phyloP scores from a whole-genome alignment of 2,329 filamentous ascomycete species.

The Pestalotiopsis sp. region DNA sequence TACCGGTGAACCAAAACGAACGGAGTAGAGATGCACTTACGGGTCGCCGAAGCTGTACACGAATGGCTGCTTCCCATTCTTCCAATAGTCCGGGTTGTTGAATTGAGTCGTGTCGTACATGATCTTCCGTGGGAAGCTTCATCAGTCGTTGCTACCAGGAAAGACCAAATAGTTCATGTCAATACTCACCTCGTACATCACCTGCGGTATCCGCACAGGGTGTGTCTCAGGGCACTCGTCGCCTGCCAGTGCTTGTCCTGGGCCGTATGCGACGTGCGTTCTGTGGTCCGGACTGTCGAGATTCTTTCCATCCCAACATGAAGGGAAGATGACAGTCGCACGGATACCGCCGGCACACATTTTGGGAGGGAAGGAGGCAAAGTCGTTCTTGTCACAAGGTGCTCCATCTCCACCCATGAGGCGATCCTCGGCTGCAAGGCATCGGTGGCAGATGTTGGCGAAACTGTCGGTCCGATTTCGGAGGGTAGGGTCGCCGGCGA shows the following conservation, averaged over 20 bases:
- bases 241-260: neutral
- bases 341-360: constrained; percentile 30
- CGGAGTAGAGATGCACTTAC: neutral
- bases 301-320: constrained; percentile 22
- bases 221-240: constrained; percentile 44
- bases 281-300: constrained; percentile 21
- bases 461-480: neutral
- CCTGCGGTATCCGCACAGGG: constrained; percentile 52
- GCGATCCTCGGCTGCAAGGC: constrained; percentile 1
- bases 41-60: constrained; percentile 17
- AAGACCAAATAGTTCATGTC: too few species aligned
- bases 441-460: constrained; percentile 14
- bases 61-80: constrained; percentile 19
- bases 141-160: too few species aligned
- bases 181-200: constrained; percentile 54
- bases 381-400: constrained; percentile 26
- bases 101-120: constrained; percentile 52
- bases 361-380: constrained; percentile 24
- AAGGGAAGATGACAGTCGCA: constrained; percentile 30
- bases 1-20: neutral
- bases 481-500: constrained; percentile 25
- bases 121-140: neutral
- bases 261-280: constrained; percentile 44
- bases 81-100: constrained; percentile 21
- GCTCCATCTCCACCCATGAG: constrained; percentile 24